Base-by-base conservation (phyloP, 2,329 filamentous ascomycete species). In the Xylariomycetidae sp. region DNA sequence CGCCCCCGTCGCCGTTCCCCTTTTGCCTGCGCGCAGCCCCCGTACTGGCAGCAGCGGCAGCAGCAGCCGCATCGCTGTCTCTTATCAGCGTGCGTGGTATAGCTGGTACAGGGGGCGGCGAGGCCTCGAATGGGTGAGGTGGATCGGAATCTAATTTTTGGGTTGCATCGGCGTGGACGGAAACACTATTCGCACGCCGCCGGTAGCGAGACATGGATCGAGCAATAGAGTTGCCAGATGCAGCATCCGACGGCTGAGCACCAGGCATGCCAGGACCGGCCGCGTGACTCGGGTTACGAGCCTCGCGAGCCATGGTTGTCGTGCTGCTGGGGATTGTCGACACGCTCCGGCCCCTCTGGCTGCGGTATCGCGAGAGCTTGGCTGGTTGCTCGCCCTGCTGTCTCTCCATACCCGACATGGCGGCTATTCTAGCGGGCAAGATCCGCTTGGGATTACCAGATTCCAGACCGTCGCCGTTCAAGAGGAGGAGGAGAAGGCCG, bases 171-270 rank as follows among this genome's bases (percentile, higher is more conserved):
- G 39, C 44, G 42, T 44, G 41, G 24, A 38, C 45, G 33, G 48
- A 37, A 42, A 49, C 44, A 38, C 46, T 53, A 43, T 47, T 37
- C 22, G 46, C 38, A 23, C 48, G 49, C 23, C 53, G 49, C 25
- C 54, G 54, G 43, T 58, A 58, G 41, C 54, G 52, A 47, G 54
- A 58, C 54, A 56, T 57, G 35, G 53, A 55, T 35, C 53, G 47
- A 39, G 53, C 44, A 40, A 56, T 49, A 43, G 48, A 46, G 39
- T 47, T 55, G 18, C 40, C 42, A n/a, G 45, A 38, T 37, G 39
- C 22, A 28, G 43, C 27, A 19, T 29, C 40, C 30, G 42, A 32
- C 19, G 40, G 46, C 30, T 45, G 37, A 19, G 35, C 32, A 26
- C 31, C 22, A 9, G 10, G 32, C 44, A 23, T 46, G 47, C n/a